phyloP scores from a whole-genome alignment of 2,329 filamentous ascomycete genomes.

The Pezicula rhizophila region DNA sequence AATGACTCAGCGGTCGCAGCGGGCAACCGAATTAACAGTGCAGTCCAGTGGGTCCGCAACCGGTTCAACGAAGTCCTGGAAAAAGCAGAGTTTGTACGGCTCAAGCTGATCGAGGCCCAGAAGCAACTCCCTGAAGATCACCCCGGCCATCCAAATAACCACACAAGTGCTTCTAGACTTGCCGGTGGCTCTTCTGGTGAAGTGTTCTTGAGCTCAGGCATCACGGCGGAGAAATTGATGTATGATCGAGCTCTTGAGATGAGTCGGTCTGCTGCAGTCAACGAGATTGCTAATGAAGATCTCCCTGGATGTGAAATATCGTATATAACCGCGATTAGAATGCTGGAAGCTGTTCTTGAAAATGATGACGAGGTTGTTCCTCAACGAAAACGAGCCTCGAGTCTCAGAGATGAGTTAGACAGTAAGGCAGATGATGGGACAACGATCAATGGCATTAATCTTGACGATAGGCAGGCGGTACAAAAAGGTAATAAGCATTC shows the following conservation, averaged over 20 bases:
- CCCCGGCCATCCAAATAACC: constrained; percentile 77
- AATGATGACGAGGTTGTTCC: constrained; percentile 58
- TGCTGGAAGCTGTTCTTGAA: constrained; percentile 92
- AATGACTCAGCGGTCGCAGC: constrained; percentile 36
- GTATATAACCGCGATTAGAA: constrained; percentile 86
- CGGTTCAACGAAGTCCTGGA: constrained; percentile 97
- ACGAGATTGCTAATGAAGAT: constrained; percentile 90
- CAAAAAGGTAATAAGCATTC: constrained; percentile 57
- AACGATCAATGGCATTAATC: constrained; percentile 50
- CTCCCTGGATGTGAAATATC: constrained; percentile 82
- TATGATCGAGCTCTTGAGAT: constrained; percentile 96
- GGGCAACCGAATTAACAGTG: constrained; percentile 72
- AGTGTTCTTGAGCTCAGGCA: constrained; percentile 77
- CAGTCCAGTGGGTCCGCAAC: constrained; percentile 89
- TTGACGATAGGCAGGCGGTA: constrained; percentile 67
- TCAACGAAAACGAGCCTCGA: constrained; percentile 34
- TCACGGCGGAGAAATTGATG: constrained; percentile 95
- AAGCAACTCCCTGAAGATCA: constrained; percentile 78
- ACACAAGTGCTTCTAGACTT: constrained; percentile 52
- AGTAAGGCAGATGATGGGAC: constrained; percentile 38
- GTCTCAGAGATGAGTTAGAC: constrained; percentile 36
- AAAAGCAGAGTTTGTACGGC: constrained; percentile 89
- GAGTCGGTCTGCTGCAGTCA: constrained; percentile 89
- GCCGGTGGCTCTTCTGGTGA: constrained; percentile 56
- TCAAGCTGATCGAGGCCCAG: constrained; percentile 82